Conservation (phyloP, 345 rosid species). For the Stellera chamaejasme region DNA sequence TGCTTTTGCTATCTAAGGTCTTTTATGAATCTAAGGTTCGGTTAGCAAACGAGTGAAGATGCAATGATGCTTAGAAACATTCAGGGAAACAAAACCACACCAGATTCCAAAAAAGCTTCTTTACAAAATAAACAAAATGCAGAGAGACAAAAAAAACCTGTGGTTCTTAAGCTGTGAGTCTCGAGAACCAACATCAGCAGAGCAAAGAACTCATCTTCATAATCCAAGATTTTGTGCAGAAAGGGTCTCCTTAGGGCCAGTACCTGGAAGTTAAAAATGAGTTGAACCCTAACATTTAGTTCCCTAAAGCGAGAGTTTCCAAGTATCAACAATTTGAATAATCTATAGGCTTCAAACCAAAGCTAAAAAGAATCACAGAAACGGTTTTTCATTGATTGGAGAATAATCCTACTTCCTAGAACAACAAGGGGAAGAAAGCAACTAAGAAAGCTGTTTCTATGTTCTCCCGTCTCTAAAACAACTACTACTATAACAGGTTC, state of each 20-base stretch:
- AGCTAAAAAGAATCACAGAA: not conserved
- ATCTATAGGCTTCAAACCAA: not conserved
- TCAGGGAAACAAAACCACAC: too few species aligned
- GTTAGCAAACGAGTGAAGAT: too few species aligned
- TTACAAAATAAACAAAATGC: not conserved
- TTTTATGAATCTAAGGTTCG: too few species aligned
- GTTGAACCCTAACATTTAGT: constrained; percentile 8
- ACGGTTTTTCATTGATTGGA: too few species aligned
- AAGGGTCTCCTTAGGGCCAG: constrained; percentile 89
- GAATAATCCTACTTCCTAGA: too few species aligned
- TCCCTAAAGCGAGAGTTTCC: not conserved
- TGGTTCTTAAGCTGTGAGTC: constrained; percentile 85
- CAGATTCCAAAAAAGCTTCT: too few species aligned
- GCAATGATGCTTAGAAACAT: too few species aligned
- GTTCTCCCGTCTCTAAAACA: not conserved
- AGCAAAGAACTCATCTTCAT: constrained; percentile 92
- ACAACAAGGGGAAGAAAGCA: too few species aligned
- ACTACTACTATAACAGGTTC: too few species aligned
- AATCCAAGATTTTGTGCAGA: constrained; percentile 82
- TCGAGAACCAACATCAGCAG: constrained; percentile 85
- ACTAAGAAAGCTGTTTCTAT: too few species aligned
- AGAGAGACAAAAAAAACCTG: constrained; percentile 41
- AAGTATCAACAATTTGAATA: not conserved
- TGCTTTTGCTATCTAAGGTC: too few species aligned
- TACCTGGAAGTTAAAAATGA: constrained; percentile 41